These are phyloP conservation scores for Phytophthora crassamura DNA, from an alignment of 352 stramenopile genomes.

Conservation along the genomic window DNA sequence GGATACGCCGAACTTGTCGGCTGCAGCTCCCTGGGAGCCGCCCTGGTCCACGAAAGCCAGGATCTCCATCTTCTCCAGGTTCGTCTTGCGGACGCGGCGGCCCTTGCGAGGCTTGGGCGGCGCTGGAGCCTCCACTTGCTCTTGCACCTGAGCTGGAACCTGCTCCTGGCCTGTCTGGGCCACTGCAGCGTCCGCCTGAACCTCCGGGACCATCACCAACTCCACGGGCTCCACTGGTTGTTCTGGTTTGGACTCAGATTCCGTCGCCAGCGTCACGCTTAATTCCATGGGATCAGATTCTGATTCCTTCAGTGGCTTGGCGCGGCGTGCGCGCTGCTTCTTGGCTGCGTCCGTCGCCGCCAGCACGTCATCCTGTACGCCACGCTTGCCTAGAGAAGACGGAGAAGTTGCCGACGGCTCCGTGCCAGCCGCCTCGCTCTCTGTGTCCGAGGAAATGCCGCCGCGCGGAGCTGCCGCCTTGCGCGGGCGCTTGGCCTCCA, in stretches of 20 bases:
- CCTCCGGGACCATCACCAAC: slow-evolving; percentile 23
- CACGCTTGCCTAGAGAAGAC: slow-evolving; percentile 22
- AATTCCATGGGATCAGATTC: background rate
- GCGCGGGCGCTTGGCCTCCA: slow-evolving; percentile 34
- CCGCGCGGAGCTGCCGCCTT: slow-evolving; percentile 14
- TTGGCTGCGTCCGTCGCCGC: slow-evolving; percentile 3
- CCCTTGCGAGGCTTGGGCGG: slow-evolving; percentile 47
- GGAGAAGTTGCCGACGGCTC: background rate
- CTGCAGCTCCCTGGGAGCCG: slow-evolving; percentile 75
- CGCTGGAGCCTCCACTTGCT: no score
- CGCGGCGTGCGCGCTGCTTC: slow-evolving; percentile 44
- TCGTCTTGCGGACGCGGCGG: slow-evolving; percentile 79
- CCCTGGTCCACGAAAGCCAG: slow-evolving; percentile 81
- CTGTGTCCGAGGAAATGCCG: slow-evolving; percentile 16
- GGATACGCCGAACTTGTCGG: slow-evolving; percentile 84
- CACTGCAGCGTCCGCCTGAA: slow-evolving; percentile 13
- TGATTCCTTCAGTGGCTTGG: slow-evolving; percentile 7
- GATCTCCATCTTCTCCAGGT: slow-evolving; percentile 87
- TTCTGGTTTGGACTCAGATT: slow-evolving; percentile 11
- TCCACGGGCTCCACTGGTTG: slow-evolving; percentile 15
- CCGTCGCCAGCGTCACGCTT: background rate
- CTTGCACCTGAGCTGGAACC: background rate
- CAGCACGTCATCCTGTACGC: slow-evolving; percentile 10
- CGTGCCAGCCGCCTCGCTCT: slow-evolving; percentile 6
- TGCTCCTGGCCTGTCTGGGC: slow-evolving; percentile 1